phyloP scores from a whole-genome alignment of 345 rosid species.

The Eucalyptus paniculata region DNA sequence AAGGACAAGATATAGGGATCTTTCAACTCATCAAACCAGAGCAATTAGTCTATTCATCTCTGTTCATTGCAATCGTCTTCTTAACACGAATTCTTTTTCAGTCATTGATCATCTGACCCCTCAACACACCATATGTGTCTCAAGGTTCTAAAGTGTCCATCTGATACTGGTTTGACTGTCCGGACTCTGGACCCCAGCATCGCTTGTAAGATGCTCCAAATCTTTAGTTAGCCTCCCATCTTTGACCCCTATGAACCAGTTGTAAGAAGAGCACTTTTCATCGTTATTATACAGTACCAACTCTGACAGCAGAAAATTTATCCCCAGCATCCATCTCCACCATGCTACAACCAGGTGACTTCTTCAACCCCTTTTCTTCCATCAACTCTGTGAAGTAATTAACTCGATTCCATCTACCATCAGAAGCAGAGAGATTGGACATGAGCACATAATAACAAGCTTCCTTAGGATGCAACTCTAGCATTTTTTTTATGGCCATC shows the following conservation, averaged over 20 bases:
- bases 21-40: background rate
- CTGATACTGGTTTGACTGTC: background rate
- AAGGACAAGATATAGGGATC: background rate
- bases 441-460: slow-evolving; percentile 78
- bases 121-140: background rate
- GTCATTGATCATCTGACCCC: background rate
- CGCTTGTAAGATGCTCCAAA: background rate
- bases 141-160: background rate
- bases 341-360: slow-evolving; percentile 41
- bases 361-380: slow-evolving; percentile 50
- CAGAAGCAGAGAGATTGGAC: slow-evolving; percentile 64
- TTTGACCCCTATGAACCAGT: background rate
- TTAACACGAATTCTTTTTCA: background rate
- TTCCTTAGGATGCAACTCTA: slow-evolving; percentile 43
- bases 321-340: slow-evolving; percentile 26
- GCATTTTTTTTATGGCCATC: slow-evolving; percentile 50
- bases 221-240: background rate
- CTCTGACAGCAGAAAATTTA: slow-evolving; percentile 1
- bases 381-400: slow-evolving; percentile 54
- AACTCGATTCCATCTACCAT: slow-evolving; percentile 80
- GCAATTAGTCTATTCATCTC: background rate
- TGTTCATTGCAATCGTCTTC: background rate
- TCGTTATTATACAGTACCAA: background rate
- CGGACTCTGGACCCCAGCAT: background rate
- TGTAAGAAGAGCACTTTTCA: background rate